Percentiles rank a stretch among this genome's conserved stretches.
Conservation (phyloP, 768 basidiomycete species). For the Saitozyma podzolica region DNA sequence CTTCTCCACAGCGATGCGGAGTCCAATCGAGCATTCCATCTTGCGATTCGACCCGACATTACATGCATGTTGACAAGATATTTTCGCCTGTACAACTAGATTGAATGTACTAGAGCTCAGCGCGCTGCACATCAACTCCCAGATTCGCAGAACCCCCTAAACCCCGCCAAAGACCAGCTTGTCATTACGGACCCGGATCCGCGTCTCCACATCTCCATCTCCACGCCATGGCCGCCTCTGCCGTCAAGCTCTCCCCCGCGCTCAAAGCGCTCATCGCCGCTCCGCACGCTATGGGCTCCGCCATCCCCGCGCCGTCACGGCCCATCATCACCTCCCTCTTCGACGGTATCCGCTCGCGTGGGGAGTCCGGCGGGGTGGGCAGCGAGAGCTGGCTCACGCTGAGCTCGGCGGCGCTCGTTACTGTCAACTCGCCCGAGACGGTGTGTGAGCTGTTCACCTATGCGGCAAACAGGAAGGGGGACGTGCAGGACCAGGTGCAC, state of each 20-base stretch:
- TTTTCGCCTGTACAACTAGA: no score
- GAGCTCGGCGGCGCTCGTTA: conserved; percentile 79
- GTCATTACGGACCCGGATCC: no score
- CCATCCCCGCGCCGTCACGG: conserved; percentile 68
- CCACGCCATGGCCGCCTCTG: conserved; percentile 6
- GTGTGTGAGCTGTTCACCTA: conserved; percentile 80
- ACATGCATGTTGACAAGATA: no score
- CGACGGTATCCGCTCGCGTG: conserved; percentile 31
- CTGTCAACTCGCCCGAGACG: conserved; percentile 75
- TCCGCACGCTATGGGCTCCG: conserved; percentile 56
- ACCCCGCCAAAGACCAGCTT: no score
- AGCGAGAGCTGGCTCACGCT: conserved; percentile 38
- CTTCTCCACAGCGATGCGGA: no score
- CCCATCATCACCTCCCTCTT: conserved; percentile 55
- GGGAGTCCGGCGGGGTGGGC: conserved; percentile 18
- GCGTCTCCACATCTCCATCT: not conserved
- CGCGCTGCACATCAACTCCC: no score
- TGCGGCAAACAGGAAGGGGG: conserved; percentile 13
- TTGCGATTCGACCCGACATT: no score
- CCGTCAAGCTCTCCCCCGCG: conserved; percentile 59
- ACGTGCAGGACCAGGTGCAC: conserved; percentile 12
- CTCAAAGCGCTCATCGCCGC: conserved; percentile 59
- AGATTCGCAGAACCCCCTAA: no score
- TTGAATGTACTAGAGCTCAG: no score
- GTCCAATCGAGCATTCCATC: no score